Percentiles rank a stretch among this genome's conserved stretches.
Evolutionary conservation across 2,329 filamentous ascomycete species (phyloP).

Genomic region (Epichloe brachyelytri): DNA sequence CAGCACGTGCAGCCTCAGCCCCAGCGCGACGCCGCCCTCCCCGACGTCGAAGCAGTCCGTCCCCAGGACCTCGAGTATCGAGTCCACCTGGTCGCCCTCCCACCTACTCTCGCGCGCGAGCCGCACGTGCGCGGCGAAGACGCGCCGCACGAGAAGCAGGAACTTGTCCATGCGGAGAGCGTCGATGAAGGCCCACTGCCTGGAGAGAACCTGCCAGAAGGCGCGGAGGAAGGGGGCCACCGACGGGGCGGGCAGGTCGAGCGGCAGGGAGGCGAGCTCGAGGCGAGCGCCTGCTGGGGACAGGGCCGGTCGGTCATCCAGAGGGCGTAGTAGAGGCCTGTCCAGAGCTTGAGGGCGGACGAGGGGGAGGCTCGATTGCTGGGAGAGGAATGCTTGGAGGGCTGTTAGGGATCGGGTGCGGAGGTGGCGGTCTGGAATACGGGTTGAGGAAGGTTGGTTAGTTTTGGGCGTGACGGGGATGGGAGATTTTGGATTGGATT

Average conservation of each 20-base stretch:
- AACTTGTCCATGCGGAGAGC: conserved; percentile 85
- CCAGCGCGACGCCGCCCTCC: conserved; percentile 56
- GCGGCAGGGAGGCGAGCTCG: conserved; percentile 56
- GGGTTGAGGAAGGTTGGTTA: not conserved
- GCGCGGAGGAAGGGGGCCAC: conserved; percentile 40
- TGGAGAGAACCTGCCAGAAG: conserved; percentile 59
- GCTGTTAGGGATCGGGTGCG: conserved; percentile 67
- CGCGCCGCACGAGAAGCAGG: conserved; percentile 67
- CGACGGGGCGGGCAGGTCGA: conserved; percentile 38
- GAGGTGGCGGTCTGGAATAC: conserved; percentile 53
- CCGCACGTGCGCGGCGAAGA: conserved; percentile 57
- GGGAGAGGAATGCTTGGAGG: conserved; percentile 64
- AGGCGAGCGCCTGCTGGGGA: conserved; percentile 74
- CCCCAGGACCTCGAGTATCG: conserved; percentile 15
- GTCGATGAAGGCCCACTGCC: conserved; percentile 63
- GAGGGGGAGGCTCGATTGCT: conserved; percentile 45
- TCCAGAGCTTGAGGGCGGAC: conserved; percentile 84
- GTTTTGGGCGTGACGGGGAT: not conserved
- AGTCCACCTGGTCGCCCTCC: conserved; percentile 17
- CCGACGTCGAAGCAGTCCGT: conserved; percentile 22
- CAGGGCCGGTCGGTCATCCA: conserved; percentile 87
- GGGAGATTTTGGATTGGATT: too few species aligned
- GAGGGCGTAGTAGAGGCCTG: conserved; percentile 82
- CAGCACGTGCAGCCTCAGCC: conserved; percentile 71
- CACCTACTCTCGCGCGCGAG: conserved; percentile 25